phyloP scores from a whole-genome alignment of 2,329 filamentous ascomycete species.

The Harringtonia aguacate region DNA sequence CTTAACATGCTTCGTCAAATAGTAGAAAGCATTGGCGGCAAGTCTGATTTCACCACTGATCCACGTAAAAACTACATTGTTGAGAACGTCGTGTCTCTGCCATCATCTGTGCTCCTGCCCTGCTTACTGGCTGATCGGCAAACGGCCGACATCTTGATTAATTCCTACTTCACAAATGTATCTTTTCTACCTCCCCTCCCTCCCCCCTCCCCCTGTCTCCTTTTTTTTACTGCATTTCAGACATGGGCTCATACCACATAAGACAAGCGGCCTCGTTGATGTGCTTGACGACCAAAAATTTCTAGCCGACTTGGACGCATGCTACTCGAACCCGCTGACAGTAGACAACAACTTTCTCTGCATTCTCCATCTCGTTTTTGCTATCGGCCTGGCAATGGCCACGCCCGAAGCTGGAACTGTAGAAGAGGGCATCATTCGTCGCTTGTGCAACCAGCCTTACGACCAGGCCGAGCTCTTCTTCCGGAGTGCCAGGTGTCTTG shows the following conservation, averaged over 20 bases:
- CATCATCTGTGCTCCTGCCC: conserved; percentile 32
- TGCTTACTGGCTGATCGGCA: conserved; percentile 44
- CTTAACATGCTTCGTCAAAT: conserved; percentile 50
- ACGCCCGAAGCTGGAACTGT: conserved; percentile 35
- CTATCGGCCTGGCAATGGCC: conserved; percentile 50
- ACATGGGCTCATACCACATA: neutral
- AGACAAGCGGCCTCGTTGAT: conserved; percentile 52
- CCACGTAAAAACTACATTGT: conserved; percentile 45
- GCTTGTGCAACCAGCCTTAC: conserved; percentile 33
- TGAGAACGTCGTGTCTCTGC: conserved; percentile 38
- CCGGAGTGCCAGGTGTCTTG: conserved; percentile 43
- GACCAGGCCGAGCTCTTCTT: conserved; percentile 54
- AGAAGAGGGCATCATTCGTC: conserved; percentile 39
- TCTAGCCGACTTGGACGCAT: conserved; percentile 35
- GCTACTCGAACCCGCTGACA: conserved; percentile 41
- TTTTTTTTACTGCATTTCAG: neutral
- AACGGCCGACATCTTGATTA: conserved; percentile 38
- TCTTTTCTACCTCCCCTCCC: conserved; percentile 11
- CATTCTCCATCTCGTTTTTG: conserved; percentile 49
- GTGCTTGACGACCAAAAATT: conserved; percentile 44
- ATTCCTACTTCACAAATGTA: conserved; percentile 52
- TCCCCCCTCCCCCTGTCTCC: neutral
- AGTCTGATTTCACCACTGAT: conserved; percentile 47
- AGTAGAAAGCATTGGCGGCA: conserved; percentile 42
- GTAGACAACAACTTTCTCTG: conserved; percentile 43